Conservation (phyloP, 768 basidiomycete genomes). For the Tulasnella sp. region DNA sequence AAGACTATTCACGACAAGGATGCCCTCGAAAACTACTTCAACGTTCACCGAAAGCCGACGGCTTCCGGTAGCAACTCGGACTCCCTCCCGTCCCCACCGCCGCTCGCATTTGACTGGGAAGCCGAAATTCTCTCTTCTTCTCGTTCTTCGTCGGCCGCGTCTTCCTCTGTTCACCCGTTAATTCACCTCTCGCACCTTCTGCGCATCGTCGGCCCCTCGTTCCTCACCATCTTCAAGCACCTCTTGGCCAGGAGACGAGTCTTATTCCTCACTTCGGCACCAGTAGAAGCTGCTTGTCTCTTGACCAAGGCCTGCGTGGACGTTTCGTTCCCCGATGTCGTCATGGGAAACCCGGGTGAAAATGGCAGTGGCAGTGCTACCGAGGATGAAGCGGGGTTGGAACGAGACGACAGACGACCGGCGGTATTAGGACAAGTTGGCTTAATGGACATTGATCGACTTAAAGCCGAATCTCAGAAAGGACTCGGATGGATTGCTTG, state of each 20-base stretch:
- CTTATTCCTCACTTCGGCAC: constrained; percentile 74
- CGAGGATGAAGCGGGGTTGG: constrained; percentile 13
- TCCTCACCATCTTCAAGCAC: constrained; percentile 74
- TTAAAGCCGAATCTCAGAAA: constrained; percentile 52
- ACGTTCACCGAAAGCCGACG: constrained; percentile 3
- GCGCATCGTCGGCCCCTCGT: constrained; percentile 72
- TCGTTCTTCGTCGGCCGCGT: neutral
- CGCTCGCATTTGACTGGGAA: constrained; percentile 31
- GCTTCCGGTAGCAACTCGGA: constrained; percentile 30
- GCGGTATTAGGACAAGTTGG: constrained; percentile 78
- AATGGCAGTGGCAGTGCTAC: constrained; percentile 24
- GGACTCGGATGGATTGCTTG: constrained; percentile 83
- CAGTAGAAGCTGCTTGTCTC: constrained; percentile 73
- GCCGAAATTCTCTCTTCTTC: constrained; percentile 19
- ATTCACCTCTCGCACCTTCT: constrained; percentile 71
- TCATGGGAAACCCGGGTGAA: constrained; percentile 24
- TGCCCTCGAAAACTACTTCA: constrained; percentile 53
- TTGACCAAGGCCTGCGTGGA: constrained; percentile 46
- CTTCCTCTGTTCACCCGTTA: constrained; percentile 45
- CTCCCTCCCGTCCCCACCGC: constrained; percentile 25
- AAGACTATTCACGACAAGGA: constrained; percentile 53
- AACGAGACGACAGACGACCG: constrained; percentile 17
- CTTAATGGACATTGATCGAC: constrained; percentile 61
- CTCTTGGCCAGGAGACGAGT: constrained; percentile 68
- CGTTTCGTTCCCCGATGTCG: constrained; percentile 15